These are phyloP conservation scores for Aurifilum marmelostoma DNA, from an alignment of 2,329 filamentous ascomycete species.

Conservation along the genomic window DNA sequence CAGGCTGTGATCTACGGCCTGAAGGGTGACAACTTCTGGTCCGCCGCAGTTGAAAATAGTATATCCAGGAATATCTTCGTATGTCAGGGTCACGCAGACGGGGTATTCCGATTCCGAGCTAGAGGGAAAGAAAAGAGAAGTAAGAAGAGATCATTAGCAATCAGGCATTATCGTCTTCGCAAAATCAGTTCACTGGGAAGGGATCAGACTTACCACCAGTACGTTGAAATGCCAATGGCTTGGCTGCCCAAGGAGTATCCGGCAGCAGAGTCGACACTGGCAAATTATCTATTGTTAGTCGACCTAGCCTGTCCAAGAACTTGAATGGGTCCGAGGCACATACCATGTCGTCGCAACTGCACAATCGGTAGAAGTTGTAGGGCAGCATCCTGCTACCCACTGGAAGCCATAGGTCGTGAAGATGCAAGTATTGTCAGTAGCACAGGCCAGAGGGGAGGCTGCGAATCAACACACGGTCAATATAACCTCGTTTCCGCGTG, in stretches of 20 bases:
- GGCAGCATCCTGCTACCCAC: slow-evolving; percentile 40
- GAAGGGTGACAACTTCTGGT: slow-evolving; percentile 33
- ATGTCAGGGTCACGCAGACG: slow-evolving; percentile 39
- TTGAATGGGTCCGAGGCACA: background rate
- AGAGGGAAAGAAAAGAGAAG: no score
- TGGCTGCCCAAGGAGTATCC: slow-evolving; percentile 1
- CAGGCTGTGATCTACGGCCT: slow-evolving; percentile 18
- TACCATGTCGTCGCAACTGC: slow-evolving; percentile 34
- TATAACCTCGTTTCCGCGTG: background rate
- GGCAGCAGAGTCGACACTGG: slow-evolving; percentile 33
- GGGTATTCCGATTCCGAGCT: slow-evolving; percentile 30
- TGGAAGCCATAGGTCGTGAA: slow-evolving; percentile 34
- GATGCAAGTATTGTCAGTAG: slow-evolving; percentile 34
- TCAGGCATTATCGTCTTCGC: background rate
- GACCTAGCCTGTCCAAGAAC: background rate
- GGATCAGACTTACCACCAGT: background rate
- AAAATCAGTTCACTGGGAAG: no score
- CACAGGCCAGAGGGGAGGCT: slow-evolving; percentile 37
- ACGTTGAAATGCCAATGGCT: background rate
- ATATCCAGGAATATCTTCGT: slow-evolving; percentile 37
- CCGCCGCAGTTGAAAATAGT: slow-evolving; percentile 38
- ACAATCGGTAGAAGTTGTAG: slow-evolving; percentile 33
- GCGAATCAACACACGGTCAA: background rate
- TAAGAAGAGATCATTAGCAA: background rate
- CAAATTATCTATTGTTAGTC: background rate